phyloP scores from a whole-genome alignment of 2,329 filamentous ascomycete genomes.

The Penicillium sp. region DNA sequence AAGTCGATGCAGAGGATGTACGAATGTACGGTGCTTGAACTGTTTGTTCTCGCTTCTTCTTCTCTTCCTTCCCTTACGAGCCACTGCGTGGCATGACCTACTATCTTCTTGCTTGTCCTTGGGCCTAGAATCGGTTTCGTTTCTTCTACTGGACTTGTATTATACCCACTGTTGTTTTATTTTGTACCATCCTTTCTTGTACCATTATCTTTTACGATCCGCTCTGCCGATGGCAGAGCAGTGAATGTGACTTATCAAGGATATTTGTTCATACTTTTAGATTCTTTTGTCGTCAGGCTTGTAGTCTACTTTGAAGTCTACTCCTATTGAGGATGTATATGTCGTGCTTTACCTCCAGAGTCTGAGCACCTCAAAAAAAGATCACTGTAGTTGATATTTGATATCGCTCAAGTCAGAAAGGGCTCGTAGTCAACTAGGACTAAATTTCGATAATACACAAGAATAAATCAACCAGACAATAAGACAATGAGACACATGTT shows the following conservation, averaged over 20 bases:
- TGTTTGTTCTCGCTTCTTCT: neutral
- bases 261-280: neutral
- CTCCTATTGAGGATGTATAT: too few relatives aligned
- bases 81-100: neutral
- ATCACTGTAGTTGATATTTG: neutral
- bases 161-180: slow-evolving; percentile 1
- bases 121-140: neutral
- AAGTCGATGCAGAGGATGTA: slow-evolving; percentile 26
- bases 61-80: neutral
- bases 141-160: neutral
- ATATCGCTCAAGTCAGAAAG: neutral
- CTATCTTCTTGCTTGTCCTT: neutral
- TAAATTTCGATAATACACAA: neutral
- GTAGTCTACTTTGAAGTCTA: neutral
- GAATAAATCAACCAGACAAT: neutral
- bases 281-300: neutral
- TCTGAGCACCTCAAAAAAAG: neutral
- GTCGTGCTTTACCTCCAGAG: neutral
- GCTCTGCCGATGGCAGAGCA: neutral
- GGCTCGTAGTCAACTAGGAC: too few relatives aligned
- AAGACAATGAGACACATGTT: neutral
- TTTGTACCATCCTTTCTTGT: neutral
- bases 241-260: neutral
- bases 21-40: slow-evolving; percentile 36
- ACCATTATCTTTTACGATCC: neutral